These are phyloP conservation scores for Cladosporium sp. DNA, from an alignment of 2,329 filamentous ascomycete genomes.

Conservation along the genomic window DNA sequence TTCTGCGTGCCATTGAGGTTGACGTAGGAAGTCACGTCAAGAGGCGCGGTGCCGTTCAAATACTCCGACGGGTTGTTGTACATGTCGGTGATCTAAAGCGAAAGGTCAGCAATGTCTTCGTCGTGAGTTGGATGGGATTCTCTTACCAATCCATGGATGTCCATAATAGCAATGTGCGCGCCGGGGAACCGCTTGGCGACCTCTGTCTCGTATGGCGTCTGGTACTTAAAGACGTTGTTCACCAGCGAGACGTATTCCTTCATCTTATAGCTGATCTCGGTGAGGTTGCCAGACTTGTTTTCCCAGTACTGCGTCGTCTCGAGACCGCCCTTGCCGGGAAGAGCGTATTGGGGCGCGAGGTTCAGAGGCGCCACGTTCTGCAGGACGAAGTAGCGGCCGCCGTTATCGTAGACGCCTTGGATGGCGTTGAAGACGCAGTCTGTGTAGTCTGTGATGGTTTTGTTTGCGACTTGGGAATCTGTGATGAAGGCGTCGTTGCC, in stretches of 20 bases:
- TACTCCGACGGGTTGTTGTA: slow-evolving; percentile 55
- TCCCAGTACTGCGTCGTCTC: slow-evolving; percentile 42
- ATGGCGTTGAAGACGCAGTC: slow-evolving; percentile 62
- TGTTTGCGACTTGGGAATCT: slow-evolving; percentile 54
- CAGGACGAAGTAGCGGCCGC: slow-evolving; percentile 65
- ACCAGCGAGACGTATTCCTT: slow-evolving; percentile 44
- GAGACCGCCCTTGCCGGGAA: slow-evolving; percentile 40
- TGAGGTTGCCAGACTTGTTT: slow-evolving; percentile 44
- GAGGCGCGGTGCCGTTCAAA: slow-evolving; percentile 55
- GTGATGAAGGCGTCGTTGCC: slow-evolving; percentile 60
- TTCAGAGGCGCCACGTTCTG: slow-evolving; percentile 64
- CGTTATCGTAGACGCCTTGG: slow-evolving; percentile 57
- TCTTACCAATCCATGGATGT: slow-evolving; percentile 56
- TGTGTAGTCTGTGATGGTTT: slow-evolving; percentile 58
- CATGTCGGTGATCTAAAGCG: slow-evolving; percentile 53
- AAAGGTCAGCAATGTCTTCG: not conserved
- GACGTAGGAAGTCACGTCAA: slow-evolving; percentile 55
- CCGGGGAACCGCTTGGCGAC: slow-evolving; percentile 43
- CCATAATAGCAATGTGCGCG: slow-evolving; percentile 58
- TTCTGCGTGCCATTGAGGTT: slow-evolving; percentile 37
- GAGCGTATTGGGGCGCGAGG: slow-evolving; percentile 60
- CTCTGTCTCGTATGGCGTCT: slow-evolving; percentile 42
- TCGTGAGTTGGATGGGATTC: not conserved
- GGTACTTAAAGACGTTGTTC: slow-evolving; percentile 48
- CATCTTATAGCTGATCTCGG: slow-evolving; percentile 47